Evolutionary conservation across 495 filamentous ascomycete genomes (phyloP).

Genomic region (Trichoderma reesei): DNA sequence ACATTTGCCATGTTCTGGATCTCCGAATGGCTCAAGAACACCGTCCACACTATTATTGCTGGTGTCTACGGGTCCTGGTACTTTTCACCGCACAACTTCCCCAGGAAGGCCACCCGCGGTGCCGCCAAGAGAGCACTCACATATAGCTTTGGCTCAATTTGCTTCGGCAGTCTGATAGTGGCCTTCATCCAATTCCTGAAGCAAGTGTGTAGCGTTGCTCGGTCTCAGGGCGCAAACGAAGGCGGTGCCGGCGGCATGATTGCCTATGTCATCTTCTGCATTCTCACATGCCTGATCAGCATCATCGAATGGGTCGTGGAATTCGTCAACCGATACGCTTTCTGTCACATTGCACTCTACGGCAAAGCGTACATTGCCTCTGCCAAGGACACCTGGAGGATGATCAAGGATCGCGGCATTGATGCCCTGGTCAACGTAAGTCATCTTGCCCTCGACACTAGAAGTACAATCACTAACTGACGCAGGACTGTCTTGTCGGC

Average conservation of each 20-base stretch:
- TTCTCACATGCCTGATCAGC: conserved; percentile 64
- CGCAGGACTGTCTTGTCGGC: conserved; percentile 68
- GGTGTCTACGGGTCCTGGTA: conserved; percentile 93
- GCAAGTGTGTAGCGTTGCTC: conserved; percentile 65
- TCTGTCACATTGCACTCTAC: conserved; percentile 85
- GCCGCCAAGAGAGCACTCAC: conserved; percentile 69
- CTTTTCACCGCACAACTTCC: conserved; percentile 64
- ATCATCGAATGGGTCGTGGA: conserved; percentile 78
- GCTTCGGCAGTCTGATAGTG: conserved; percentile 72
- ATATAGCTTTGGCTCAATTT: conserved; percentile 87
- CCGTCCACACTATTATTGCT: conserved; percentile 75
- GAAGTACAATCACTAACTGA: neutral
- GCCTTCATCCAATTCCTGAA: conserved; percentile 79
- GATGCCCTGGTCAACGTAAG: conserved; percentile 66
- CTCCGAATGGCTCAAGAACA: conserved; percentile 85
- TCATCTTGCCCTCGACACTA: neutral
- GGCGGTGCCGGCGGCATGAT: conserved; percentile 63
- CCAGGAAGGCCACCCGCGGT: conserved; percentile 64
- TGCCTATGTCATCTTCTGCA: conserved; percentile 42
- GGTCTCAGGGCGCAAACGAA: conserved; percentile 48
- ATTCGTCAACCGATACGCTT: conserved; percentile 75
- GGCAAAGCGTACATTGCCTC: conserved; percentile 76
- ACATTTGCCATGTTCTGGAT: conserved; percentile 92
- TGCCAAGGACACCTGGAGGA: conserved; percentile 80
- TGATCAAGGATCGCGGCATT: conserved; percentile 87